These are phyloP conservation scores for Diophrys appendiculata DNA, from an alignment of 73 alveolate species.

Conservation along the genomic window DNA sequence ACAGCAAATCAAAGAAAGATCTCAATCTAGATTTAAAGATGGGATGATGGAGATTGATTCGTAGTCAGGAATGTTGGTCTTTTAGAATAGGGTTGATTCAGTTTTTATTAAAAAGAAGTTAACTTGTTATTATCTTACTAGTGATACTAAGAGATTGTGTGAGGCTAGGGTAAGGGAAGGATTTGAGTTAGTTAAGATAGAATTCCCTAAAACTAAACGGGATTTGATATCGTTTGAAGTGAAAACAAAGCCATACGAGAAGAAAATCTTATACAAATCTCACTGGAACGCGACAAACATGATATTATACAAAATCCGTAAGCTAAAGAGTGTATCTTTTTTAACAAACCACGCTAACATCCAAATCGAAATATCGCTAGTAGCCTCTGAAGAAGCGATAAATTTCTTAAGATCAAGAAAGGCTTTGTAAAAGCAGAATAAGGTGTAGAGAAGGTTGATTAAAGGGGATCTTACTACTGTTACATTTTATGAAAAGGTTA, in stretches of 20 bases:
- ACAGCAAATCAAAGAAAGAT: background rate
- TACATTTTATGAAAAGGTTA: background rate
- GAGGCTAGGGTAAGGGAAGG: constrained; percentile 9
- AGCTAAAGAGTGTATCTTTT: background rate
- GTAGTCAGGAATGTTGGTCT: too few species aligned
- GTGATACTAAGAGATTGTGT: constrained; percentile 1
- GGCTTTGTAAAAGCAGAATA: background rate
- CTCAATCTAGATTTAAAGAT: background rate
- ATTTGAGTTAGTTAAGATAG: background rate
- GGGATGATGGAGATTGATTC: background rate
- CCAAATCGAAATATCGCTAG: background rate
- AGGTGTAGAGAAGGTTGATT: background rate
- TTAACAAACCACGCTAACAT: background rate
- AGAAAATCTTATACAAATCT: background rate
- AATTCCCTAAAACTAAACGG: background rate
- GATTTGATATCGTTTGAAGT: background rate
- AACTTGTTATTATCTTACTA: background rate
- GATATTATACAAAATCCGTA: background rate
- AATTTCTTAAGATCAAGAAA: background rate
- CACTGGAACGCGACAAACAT: background rate
- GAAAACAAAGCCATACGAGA: background rate
- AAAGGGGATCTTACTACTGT: background rate
- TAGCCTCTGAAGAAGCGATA: constrained; percentile 9
- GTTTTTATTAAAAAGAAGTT: background rate
- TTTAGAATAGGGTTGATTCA: background rate